Percentiles rank a stretch among this genome's conserved stretches.
phyloP scores from a whole-genome alignment of 2,329 filamentous ascomycete species.

The Blumeriella jaapii region DNA sequence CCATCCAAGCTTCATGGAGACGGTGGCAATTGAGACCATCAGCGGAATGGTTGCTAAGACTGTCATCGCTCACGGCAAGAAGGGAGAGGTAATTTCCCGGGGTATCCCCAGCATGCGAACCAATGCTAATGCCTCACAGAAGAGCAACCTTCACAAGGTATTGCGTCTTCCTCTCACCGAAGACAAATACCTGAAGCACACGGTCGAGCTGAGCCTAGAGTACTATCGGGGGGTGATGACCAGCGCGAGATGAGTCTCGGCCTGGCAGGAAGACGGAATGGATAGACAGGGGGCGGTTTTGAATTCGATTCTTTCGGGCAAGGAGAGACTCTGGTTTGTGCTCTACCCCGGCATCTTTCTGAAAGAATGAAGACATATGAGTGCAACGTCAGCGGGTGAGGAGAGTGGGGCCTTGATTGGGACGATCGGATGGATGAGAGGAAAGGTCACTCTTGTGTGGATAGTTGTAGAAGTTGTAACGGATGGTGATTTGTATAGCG shows the following conservation, averaged over 20 bases:
- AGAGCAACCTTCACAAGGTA: slow-evolving; percentile 36
- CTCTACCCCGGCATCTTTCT: slow-evolving; percentile 1
- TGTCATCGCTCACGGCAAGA: slow-evolving; percentile 43
- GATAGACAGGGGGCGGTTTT: background rate
- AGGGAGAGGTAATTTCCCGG: slow-evolving; percentile 41
- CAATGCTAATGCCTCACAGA: slow-evolving; percentile 25
- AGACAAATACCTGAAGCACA: slow-evolving; percentile 59
- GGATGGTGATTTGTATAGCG: slow-evolving; percentile 12
- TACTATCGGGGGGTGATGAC: slow-evolving; percentile 41
- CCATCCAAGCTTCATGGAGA: slow-evolving; percentile 38
- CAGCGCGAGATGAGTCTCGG: slow-evolving; percentile 12
- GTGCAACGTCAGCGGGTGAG: too few relatives aligned
- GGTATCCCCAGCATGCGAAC: background rate
- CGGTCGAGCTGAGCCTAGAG: slow-evolving; percentile 54
- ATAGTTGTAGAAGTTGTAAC: slow-evolving; percentile 5
- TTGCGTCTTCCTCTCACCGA: slow-evolving; percentile 57
- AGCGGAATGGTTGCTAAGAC: slow-evolving; percentile 59
- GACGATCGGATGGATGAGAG: background rate
- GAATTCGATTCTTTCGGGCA: background rate
- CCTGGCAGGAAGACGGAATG: background rate
- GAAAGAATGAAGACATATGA: too few relatives aligned
- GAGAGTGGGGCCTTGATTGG: slow-evolving; percentile 12
- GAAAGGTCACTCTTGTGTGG: too few relatives aligned
- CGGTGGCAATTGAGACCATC: slow-evolving; percentile 75
- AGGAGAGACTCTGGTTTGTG: background rate